phyloP scores from a whole-genome alignment of 2,329 filamentous ascomycete species.

The Verticillium isaacii region DNA sequence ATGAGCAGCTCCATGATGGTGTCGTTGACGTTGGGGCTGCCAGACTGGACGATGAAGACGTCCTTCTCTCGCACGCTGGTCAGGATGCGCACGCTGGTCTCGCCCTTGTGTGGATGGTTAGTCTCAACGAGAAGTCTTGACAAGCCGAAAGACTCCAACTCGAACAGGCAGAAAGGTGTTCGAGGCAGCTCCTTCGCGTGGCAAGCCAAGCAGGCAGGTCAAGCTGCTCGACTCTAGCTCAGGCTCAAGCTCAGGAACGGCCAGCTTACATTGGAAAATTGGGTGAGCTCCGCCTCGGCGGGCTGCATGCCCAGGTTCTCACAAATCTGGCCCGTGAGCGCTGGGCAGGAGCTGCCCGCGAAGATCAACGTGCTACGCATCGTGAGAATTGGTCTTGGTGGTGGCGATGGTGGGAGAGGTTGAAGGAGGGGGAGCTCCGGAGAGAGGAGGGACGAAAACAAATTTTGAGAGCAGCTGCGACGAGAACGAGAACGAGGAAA shows the following conservation, averaged over 20 bases:
- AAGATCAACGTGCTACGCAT: slow-evolving; percentile 67
- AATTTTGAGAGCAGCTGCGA: slow-evolving; percentile 1
- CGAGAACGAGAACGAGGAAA: background rate
- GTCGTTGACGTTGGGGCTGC: slow-evolving; percentile 94
- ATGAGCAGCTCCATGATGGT: slow-evolving; percentile 99
- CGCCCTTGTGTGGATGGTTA: slow-evolving; percentile 43
- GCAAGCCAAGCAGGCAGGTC: slow-evolving; percentile 15
- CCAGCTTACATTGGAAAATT: slow-evolving; percentile 63
- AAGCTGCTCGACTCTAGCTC: background rate
- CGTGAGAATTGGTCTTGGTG: slow-evolving; percentile 15
- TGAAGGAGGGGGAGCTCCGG: background rate
- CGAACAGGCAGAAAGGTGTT: slow-evolving; percentile 6
- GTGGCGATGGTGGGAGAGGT: slow-evolving; percentile 15
- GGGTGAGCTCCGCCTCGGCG: slow-evolving; percentile 60
- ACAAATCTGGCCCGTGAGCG: slow-evolving; percentile 61
- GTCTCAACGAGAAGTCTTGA: slow-evolving; percentile 18
- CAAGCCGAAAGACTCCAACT: slow-evolving; percentile 2
- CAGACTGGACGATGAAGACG: slow-evolving; percentile 97
- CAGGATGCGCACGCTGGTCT: slow-evolving; percentile 65
- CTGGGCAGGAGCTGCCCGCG: slow-evolving; percentile 62
- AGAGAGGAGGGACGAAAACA: background rate
- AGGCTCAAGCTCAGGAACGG: background rate
- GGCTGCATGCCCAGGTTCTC: slow-evolving; percentile 62
- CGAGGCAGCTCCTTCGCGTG: slow-evolving; percentile 9
- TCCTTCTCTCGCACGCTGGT: slow-evolving; percentile 91